Base-by-base conservation (phyloP, 139 green algal species). In the Limnomonas spitsbergensis region DNA sequence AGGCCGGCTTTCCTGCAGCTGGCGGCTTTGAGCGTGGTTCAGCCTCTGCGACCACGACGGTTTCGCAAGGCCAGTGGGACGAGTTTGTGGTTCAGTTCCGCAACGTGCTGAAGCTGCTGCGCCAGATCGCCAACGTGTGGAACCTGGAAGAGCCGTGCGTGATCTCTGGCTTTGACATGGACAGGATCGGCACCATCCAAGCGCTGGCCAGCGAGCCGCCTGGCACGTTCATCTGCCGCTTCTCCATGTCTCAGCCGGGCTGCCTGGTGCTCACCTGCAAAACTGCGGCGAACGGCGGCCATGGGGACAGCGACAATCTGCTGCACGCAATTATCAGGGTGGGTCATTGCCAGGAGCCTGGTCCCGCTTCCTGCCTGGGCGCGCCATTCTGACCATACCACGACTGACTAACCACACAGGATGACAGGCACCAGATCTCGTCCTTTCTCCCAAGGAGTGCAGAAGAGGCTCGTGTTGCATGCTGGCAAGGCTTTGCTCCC, bases 161-260 rank as follows among this genome's bases (percentile, higher is more conserved):
- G n/a, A 86, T 93, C 40, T 82, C 71, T 34, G 89, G 89, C 74
- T 89, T 93, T 52, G 85, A 93, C 78, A 90, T 93, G 81, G 89
- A 91, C 81, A 81, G 86, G 4, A 69, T 77, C 26, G 84, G 86
- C 69, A 86, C 86, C 29, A 81, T 89, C 29, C 69, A 81, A 37
- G 83, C 86, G 2, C 81, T 90, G 24, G 38, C 36, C 3, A 66
- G 76, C 29, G 79, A 90, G 75, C 86, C 83, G 3, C 47, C 73
- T 26, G 86, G 85, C 52, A 86, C 86, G 52, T 91, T 89, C 76
- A 87, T 91, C 77, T 91, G 87, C 87, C 77, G 87, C 47, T 91
- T 91, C 85, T 86, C 77, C 77, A 87, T 89, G 85, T 79, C 36
- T 7, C 85, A 91, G 76, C 82, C 82, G 3, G 82, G 82, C 76